Evolutionary conservation across 345 rosid species (phyloP).

Genomic region (Isatis tinctoria): DNA sequence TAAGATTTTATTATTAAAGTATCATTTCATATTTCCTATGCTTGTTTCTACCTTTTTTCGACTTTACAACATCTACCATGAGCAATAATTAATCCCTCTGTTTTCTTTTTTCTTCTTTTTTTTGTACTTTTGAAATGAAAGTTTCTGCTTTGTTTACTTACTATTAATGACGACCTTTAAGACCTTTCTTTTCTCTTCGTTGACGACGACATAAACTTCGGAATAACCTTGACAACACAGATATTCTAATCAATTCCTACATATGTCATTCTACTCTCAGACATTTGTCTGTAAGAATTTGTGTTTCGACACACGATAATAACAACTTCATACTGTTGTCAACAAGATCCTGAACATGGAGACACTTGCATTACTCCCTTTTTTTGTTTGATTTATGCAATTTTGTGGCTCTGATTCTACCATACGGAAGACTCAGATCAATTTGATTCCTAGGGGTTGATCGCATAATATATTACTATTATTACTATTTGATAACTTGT

Average conservation of each 20-base stretch:
- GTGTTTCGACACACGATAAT: too few species aligned
- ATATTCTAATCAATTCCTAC: too few species aligned
- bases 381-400: too few species aligned
- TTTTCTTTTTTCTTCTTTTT: not conserved
- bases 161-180: not conserved
- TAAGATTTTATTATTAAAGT: not conserved
- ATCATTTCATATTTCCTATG: not conserved
- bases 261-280: too few species aligned
- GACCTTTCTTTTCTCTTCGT: not conserved
- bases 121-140: slow-evolving; percentile 19
- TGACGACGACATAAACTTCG: too few species aligned
- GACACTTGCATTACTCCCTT: not conserved
- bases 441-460: too few species aligned
- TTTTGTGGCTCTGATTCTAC: too few species aligned
- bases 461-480: too few species aligned
- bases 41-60: not conserved
- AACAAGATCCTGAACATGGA: not conserved
- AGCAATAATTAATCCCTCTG: slow-evolving; percentile 18
- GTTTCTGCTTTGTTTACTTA: slow-evolving; percentile 14
- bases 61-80: slow-evolving; percentile 9
- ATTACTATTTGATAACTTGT: not conserved
- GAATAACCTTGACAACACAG: too few species aligned
- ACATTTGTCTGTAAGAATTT: too few species aligned
- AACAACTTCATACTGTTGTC: too few species aligned
- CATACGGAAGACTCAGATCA: too few species aligned